phyloP scores from a whole-genome alignment of 2,329 filamentous ascomycete species.

The Curvularia eragrostidis region DNA sequence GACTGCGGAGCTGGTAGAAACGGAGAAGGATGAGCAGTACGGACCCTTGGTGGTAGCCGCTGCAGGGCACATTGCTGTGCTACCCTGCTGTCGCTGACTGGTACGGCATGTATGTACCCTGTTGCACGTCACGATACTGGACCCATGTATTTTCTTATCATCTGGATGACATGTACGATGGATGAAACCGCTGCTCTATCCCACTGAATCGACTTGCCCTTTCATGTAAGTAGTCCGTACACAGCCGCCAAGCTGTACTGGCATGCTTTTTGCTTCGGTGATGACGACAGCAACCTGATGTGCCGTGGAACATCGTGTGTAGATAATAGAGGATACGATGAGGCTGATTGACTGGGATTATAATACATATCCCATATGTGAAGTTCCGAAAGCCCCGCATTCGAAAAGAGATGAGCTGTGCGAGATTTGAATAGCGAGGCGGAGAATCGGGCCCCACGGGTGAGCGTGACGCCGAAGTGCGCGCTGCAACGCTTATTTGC shows the following conservation, averaged over 20 bases:
- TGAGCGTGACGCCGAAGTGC: not conserved
- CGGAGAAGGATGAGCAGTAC: not conserved
- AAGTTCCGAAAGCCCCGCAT: not conserved
- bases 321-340: not conserved
- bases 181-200: not conserved
- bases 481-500: not conserved
- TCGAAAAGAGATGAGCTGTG: not conserved
- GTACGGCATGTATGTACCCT: not conserved
- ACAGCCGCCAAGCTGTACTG: not conserved
- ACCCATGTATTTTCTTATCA: not conserved
- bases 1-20: not conserved
- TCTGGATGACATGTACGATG: not conserved
- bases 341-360: not conserved
- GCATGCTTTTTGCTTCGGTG: not conserved
- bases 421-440: not conserved
- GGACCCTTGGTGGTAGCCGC: not conserved
- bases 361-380: not conserved
- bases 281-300: not conserved
- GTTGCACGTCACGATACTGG: not conserved
- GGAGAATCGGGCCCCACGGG: not conserved
- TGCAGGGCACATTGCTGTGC: not conserved
- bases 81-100: not conserved
- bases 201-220: not conserved
- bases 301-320: not conserved
- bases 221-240: not conserved